Evolutionary conservation across 176 grass and related monocot species (phyloP), one percentile per base, ranked within the genome.

Genomic region (Elaeis guineensis): DNA sequence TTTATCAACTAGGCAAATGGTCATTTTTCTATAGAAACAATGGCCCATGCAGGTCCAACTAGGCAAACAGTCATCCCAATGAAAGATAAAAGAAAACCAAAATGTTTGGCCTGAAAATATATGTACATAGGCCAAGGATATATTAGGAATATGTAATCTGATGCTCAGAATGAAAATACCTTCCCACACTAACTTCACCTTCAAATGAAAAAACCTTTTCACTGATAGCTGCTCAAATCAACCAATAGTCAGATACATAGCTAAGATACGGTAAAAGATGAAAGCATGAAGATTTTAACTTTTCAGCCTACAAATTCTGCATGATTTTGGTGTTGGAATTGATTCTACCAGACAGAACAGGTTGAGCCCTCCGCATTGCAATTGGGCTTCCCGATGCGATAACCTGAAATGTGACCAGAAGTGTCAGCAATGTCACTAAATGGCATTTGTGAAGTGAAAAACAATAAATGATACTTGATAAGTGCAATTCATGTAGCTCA

Each of bases 141-240:
- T 44, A 44, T 12, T 44, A 44, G 35, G 2, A 44, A 44, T 14
- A 44, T 12, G 35, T 14, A 44, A 8, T 12, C 35, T 44, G 11
- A 44, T 44, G 35, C 22, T 16, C 19, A 44, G 22, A 55, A 63
- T 14, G 69, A 65, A 23, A 21, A 59, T 82, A 96, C 91, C 91
- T 96, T 79, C 76, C 79, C 21, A 51, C 63, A 67, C 91, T 76
- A 72, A 77, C 58, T 87, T 90, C 91, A 90, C 82, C 79, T 74
- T 85, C 77, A 39, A 76, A 80, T 59, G 77, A 79, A 59, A 82
- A 83, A 79, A 78, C 16, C 19, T 69, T 82, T 50, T 85, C 74
- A 19, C 80, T 62, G 52, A 96, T 78, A 75, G 72, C 91, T 96
- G 80, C 63, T 69, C 73, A 64, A 54, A 58, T 70, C 28, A 75